Percentiles rank a stretch among this genome's conserved stretches.
phyloP scores from a whole-genome alignment of 352 stramenopile genomes.

The Globisporangium mamillatum region DNA sequence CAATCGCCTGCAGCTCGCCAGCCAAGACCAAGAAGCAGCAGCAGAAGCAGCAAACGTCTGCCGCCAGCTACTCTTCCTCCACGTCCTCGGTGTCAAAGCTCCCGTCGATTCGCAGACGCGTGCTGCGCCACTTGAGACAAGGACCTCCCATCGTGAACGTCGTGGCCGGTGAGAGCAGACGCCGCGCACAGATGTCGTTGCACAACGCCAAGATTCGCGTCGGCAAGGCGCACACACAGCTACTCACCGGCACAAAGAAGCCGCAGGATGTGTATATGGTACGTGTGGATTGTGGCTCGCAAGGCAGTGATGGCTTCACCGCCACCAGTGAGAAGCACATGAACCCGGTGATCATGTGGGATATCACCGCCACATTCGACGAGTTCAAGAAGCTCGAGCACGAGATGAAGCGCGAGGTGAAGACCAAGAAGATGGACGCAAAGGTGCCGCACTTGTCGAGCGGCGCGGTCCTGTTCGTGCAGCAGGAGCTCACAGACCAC shows the following conservation, averaged over 20 bases:
- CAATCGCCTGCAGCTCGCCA: conserved; percentile 16
- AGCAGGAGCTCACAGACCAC: conserved; percentile 60
- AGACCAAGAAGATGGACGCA: conserved; percentile 47
- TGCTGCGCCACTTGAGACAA: conserved; percentile 40
- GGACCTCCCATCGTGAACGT: conserved; percentile 48
- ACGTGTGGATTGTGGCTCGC: conserved; percentile 57
- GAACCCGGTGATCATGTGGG: conserved; percentile 85
- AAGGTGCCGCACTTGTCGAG: conserved; percentile 67
- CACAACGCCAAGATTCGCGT: conserved; percentile 59
- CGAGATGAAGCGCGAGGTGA: conserved; percentile 62
- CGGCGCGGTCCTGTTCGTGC: conserved; percentile 63
- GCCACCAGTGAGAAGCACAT: conserved; percentile 64
- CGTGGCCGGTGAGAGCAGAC: conserved; percentile 50
- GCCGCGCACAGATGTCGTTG: conserved; percentile 52
- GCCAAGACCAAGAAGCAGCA: conserved; percentile 3
- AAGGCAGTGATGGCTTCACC: conserved; percentile 15
- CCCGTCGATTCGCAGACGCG: conserved; percentile 33
- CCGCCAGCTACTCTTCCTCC: not conserved
- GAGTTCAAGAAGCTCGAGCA: conserved; percentile 76
- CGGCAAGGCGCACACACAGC: conserved; percentile 68
- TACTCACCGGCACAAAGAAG: conserved; percentile 34
- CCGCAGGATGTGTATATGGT: conserved; percentile 69
- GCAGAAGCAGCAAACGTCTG: not conserved
- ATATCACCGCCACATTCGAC: conserved; percentile 70
- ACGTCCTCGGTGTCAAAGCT: conserved; percentile 14